A percentile compares a stretch with the other conserved stretches of the same genome.
Conservation (phyloP, 108 stramenopile genomes). For the Cyclotella distinguenda region DNA sequence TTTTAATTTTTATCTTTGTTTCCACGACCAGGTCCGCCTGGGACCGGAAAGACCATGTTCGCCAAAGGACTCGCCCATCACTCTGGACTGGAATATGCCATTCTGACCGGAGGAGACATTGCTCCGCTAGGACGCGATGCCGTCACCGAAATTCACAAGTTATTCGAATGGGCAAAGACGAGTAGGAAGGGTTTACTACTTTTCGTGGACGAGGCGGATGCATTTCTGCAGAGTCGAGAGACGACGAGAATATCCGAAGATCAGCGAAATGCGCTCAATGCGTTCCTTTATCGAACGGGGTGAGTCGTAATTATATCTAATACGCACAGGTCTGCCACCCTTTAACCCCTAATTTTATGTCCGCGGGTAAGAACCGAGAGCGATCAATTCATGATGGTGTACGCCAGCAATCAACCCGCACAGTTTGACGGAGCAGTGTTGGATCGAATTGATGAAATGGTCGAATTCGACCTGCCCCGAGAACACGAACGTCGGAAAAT, state of each 20-base stretch:
- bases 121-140: slow-evolving; percentile 98
- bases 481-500: slow-evolving; percentile 87
- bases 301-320: slow-evolving; percentile 8
- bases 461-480: slow-evolving; percentile 92
- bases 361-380: slow-evolving; percentile 71
- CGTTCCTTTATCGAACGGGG: slow-evolving; percentile 95
- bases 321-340: neutral
- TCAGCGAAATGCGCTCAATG: slow-evolving; percentile 98
- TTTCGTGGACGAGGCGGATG: slow-evolving; percentile 99
- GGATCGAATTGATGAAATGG: slow-evolving; percentile 99
- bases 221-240: slow-evolving; percentile 94
- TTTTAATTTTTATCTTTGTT: too few species aligned
- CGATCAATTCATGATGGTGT: slow-evolving; percentile 99
- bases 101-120: slow-evolving; percentile 98
- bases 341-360: neutral
- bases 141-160: slow-evolving; percentile 98
- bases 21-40: slow-evolving; percentile 77
- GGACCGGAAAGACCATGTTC: slow-evolving; percentile 99
- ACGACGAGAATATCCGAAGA: slow-evolving; percentile 92
- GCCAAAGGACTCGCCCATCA: slow-evolving; percentile 94
- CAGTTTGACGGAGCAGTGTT: slow-evolving; percentile 97
- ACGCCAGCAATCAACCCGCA: slow-evolving; percentile 97
- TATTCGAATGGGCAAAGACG: slow-evolving; percentile 99
- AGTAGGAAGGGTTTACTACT: slow-evolving; percentile 91
- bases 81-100: slow-evolving; percentile 96